Conservation (phyloP, 192 early-diverging fungal genomes). For the Entomortierella beljakovae region DNA sequence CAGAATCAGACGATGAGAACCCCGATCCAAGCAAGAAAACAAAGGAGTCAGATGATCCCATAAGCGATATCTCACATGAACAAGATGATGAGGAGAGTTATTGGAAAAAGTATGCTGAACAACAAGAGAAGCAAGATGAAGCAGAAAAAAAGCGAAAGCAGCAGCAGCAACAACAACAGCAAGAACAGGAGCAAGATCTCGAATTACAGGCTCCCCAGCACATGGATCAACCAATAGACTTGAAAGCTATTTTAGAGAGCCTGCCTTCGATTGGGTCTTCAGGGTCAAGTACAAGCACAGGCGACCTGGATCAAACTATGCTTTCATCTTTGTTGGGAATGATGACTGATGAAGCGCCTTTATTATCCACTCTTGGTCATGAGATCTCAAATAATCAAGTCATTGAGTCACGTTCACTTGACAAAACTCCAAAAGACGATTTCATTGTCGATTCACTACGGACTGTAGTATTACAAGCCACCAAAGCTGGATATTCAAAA, state of each 20-base stretch:
- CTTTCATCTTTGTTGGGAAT: neutral
- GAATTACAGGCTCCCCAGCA: neutral
- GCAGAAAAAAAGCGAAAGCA: slow-evolving; percentile 26
- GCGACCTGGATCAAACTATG: neutral
- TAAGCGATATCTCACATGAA: neutral
- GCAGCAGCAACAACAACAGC: slow-evolving; percentile 13
- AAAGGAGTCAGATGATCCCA: neutral
- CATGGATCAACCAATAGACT: neutral
- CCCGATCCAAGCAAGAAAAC: neutral
- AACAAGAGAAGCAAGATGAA: slow-evolving; percentile 25
- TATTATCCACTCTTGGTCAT: neutral
- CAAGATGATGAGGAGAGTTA: slow-evolving; percentile 44
- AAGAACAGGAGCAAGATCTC: slow-evolving; percentile 1
- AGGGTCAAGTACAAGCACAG: neutral
- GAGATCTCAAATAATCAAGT: too few relatives aligned
- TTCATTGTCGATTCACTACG: slow-evolving; percentile 6
- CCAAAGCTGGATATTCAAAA: slow-evolving; percentile 15
- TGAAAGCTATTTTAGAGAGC: neutral
- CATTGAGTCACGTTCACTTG: neutral
- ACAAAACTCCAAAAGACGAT: neutral
- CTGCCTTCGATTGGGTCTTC: neutral
- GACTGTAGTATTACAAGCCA: neutral
- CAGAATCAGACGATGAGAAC: slow-evolving; percentile 8
- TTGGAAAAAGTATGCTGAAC: slow-evolving; percentile 44
- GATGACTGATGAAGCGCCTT: neutral